phyloP scores from a whole-genome alignment of 192 early-diverging fungal species.

The Phycomyces blakesleeanus region DNA sequence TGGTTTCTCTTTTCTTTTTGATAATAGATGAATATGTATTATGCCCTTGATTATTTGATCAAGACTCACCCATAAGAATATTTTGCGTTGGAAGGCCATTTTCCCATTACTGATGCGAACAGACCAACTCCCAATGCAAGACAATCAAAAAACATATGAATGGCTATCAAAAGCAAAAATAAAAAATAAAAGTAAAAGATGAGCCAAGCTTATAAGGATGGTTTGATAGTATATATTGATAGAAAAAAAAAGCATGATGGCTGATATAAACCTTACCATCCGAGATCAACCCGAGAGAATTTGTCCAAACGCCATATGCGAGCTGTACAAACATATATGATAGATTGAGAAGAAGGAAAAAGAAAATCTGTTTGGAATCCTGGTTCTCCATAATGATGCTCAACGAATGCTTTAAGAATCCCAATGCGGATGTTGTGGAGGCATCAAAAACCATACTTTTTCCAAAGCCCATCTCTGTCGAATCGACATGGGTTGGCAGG shows the following conservation, averaged over 20 bases:
- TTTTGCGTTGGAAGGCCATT: slow-evolving; percentile 80
- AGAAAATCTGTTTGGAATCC: slow-evolving; percentile 89
- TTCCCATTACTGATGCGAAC: slow-evolving; percentile 84
- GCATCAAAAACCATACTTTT: slow-evolving; percentile 11
- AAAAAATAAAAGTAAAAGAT: too few species aligned
- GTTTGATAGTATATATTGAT: too few species aligned
- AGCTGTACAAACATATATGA: slow-evolving; percentile 91
- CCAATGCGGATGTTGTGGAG: slow-evolving; percentile 9
- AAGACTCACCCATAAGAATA: slow-evolving; percentile 67
- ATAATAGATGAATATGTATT: too few species aligned
- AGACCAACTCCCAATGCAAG: slow-evolving; percentile 85
- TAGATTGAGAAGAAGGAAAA: slow-evolving; percentile 89
- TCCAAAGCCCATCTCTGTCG: slow-evolving; percentile 30
- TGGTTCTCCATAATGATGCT: slow-evolving; percentile 58
- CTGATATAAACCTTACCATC: slow-evolving; percentile 57
- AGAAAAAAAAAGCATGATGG: too few species aligned
- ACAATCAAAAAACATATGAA: slow-evolving; percentile 98
- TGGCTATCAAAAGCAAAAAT: slow-evolving; percentile 48
- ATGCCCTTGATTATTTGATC: slow-evolving; percentile 15
- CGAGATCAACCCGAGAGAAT: slow-evolving; percentile 86
- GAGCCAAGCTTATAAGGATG: not conserved
- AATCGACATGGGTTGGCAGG: slow-evolving; percentile 30
- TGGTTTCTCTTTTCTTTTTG: slow-evolving; percentile 3
- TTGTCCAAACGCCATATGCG: slow-evolving; percentile 73
- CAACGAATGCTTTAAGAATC: slow-evolving; percentile 30